Evolutionary conservation across 345 rosid genomes (phyloP), one percentile per base, ranked within the genome.

Genomic region (Gossypium rotundifolium): DNA sequence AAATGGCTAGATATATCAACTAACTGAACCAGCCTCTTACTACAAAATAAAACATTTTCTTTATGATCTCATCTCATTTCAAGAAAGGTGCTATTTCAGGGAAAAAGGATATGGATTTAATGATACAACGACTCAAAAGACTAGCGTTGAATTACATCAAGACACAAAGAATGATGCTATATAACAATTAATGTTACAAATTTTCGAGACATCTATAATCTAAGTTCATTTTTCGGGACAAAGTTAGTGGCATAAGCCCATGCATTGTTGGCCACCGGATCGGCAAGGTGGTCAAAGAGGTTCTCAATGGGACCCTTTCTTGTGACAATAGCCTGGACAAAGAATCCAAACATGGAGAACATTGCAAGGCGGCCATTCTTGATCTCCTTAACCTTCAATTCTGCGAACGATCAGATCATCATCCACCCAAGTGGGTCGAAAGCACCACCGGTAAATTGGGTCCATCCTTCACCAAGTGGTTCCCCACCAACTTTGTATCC

Each of bases 251-350:
- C 57, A 52, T 52, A 52, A 52, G 57, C 57, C 57, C 57, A 52
- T 55, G 57, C 57, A 17, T 52, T 52, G 57, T 52, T 52, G 20
- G 57, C 7, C 60, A 18, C 60, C 90, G 98, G 86, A 91, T 91
- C 57, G 7, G 57, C 57, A 52, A 52, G 57, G 20, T 52, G 57
- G 57, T 52, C 57, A 14, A 8, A 6, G 17, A 52, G 57, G 57
- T 52, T 52, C 57, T 17, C 57, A 17, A 52, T 16, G 7, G 57
- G 57, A 52, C 57, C 57, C 57, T 52, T 52, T 52, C 57, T 22
- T 1, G 57, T 52, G 57, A 52, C 57, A 16, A 52, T 52, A 52
- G 57, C 18, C 57, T 52, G 57, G 20, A 52, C 57, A 18, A 52
- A 17, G 20, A 17, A 52, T 52, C 57, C 57, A 52, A 52, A 52